Evolutionary conservation across 2,329 filamentous ascomycete species (phyloP).

Genomic region (Chalaropsis ovoidea): DNA sequence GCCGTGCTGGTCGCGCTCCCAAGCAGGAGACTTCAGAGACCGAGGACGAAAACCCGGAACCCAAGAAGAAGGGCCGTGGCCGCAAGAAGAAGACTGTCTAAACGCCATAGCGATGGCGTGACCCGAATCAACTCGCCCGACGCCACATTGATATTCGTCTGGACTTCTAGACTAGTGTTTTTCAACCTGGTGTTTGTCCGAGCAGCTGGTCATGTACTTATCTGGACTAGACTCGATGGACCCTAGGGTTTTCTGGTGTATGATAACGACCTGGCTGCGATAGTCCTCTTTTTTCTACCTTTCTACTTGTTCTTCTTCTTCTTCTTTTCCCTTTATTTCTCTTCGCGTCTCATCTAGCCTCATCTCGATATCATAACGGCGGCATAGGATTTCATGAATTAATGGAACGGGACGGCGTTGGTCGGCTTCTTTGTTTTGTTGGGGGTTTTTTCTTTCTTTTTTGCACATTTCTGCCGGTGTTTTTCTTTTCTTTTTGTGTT

Average conservation of each 20-base stretch:
- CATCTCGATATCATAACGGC: constrained; percentile 17
- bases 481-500: neutral
- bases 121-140: no score
- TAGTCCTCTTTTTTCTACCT: neutral
- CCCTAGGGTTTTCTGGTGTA: no score
- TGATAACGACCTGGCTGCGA: no score
- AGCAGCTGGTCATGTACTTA: neutral
- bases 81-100: constrained; percentile 40
- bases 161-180: no score
- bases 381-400: constrained; percentile 19
- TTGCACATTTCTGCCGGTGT: neutral
- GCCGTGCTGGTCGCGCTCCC: constrained; percentile 33
- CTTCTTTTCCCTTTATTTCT: neutral
- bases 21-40: constrained; percentile 38
- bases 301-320: neutral
- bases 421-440: constrained; percentile 13
- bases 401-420: constrained; percentile 19
- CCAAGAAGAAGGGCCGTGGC: constrained; percentile 41
- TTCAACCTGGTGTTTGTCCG: neutral
- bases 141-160: no score
- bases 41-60: constrained; percentile 41
- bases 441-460: constrained; percentile 2
- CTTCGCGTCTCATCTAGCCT: constrained; percentile 11
- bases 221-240: no score
- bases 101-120: neutral